Percentiles rank a stretch among this genome's conserved stretches.
phyloP scores from a whole-genome alignment of 169 alveolate genomes.

The Ichthyophthirius multifiliis region DNA sequence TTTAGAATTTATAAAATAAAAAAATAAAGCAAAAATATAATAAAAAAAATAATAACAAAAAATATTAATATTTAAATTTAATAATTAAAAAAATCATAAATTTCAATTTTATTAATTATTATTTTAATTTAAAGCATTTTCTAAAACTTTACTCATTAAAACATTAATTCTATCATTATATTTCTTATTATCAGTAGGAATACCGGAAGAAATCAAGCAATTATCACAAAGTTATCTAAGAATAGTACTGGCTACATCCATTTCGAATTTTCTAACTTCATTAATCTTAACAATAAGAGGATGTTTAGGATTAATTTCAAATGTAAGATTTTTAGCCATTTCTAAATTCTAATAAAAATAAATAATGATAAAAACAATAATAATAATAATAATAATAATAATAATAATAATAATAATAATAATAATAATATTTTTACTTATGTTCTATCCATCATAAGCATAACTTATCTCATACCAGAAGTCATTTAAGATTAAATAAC shows the following conservation, averaged over 20 bases:
- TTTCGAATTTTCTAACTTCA: constrained; percentile 56
- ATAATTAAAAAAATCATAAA: too few relatives aligned
- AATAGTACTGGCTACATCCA: constrained; percentile 40
- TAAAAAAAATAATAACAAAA: too few relatives aligned
- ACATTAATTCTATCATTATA: constrained; percentile 45
- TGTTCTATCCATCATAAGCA: constrained; percentile 60
- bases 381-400: neutral
- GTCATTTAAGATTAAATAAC: constrained; percentile 53
- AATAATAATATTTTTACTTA: neutral
- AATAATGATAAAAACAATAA: neutral
- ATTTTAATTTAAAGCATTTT: constrained; percentile 5
- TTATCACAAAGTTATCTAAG: constrained; percentile 51
- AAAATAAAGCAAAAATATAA: too few relatives aligned
- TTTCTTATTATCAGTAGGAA: constrained; percentile 35
- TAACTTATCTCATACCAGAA: constrained; percentile 64
- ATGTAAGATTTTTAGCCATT: constrained; percentile 36
- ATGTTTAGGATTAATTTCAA: constrained; percentile 72
- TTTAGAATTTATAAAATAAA: too few relatives aligned
- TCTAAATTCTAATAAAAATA: neutral
- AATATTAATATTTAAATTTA: too few relatives aligned
- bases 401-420: neutral
- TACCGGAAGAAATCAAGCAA: constrained; percentile 50
- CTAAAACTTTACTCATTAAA: constrained; percentile 26
- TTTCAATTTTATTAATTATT: neutral
- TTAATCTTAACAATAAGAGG: constrained; percentile 58